These are phyloP conservation scores for Rauvolfia tetraphylla DNA, from an alignment of 257 asterid genomes.

Conservation along the genomic window DNA sequence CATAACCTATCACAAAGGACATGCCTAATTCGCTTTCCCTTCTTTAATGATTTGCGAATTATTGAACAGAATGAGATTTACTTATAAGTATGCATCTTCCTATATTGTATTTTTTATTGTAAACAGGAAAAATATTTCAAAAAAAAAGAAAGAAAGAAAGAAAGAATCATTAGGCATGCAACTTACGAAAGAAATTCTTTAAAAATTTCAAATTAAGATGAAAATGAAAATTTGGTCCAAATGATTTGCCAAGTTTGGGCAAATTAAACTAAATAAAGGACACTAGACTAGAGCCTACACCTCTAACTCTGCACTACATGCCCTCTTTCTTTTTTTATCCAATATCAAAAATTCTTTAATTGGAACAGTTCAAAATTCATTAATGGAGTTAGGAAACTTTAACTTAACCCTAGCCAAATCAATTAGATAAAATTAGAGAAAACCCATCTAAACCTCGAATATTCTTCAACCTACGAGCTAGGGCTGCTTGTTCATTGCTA, in stretches of 20 bases:
- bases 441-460: conserved; percentile 3
- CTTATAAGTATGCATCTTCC: no score
- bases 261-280: conserved; percentile 29
- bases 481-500: conserved; percentile 12
- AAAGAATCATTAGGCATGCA: conserved; percentile 9
- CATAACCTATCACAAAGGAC: no score
- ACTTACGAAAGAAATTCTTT: background rate
- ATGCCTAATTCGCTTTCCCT: no score
- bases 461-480: background rate
- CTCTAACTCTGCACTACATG: conserved; percentile 14
- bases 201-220: background rate
- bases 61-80: no score
- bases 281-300: conserved; percentile 32
- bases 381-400: conserved; percentile 44
- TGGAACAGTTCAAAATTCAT: conserved; percentile 36
- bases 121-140: no score
- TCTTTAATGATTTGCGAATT: no score
- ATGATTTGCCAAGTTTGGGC: conserved; percentile 35
- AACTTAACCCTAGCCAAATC: conserved; percentile 23
- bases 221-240: conserved; percentile 24
- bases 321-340: conserved; percentile 1
- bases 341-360: conserved; percentile 7
- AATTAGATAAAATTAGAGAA: conserved; percentile 18
- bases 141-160: conserved; percentile 13
- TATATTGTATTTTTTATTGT: no score